phyloP scores from a whole-genome alignment of 192 early-diverging fungal genomes.

The Coemansia sp. region DNA sequence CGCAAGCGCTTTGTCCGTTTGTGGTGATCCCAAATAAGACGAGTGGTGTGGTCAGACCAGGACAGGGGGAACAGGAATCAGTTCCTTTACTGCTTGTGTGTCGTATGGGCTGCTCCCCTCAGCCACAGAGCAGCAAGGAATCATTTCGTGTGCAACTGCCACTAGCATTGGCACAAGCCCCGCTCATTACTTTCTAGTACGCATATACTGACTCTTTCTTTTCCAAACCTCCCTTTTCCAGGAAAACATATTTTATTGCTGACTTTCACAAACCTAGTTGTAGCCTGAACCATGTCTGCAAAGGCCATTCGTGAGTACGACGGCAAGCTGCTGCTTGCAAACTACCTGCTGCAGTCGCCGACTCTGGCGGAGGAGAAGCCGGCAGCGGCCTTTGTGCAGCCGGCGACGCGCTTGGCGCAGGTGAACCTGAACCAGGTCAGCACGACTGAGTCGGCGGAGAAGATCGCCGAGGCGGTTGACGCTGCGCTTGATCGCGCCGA shows the following conservation, averaged over 20 bases:
- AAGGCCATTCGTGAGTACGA: constrained; percentile 97
- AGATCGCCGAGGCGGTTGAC: constrained; percentile 67
- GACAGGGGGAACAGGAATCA: background rate
- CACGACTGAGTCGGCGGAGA: constrained; percentile 48
- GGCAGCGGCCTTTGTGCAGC: constrained; percentile 66
- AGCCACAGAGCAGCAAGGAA: too few species aligned
- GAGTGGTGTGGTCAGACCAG: background rate
- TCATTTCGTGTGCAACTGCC: too few species aligned
- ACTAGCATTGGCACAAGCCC: background rate
- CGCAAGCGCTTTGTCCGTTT: background rate
- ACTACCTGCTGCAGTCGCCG: constrained; percentile 80
- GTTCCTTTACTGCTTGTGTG: constrained; percentile 1
- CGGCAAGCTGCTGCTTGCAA: constrained; percentile 92
- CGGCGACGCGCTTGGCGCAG: constrained; percentile 75
- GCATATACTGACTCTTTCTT: background rate
- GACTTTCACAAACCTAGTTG: background rate
- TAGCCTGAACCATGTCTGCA: constrained; percentile 65
- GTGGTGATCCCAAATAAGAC: constrained; percentile 1
- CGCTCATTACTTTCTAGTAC: background rate
- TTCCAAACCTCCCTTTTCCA: background rate
- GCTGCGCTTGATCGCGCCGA: constrained; percentile 68
- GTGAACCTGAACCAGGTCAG: constrained; percentile 65
- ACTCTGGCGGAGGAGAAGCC: constrained; percentile 56
- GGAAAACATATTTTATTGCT: background rate
- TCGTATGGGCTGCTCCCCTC: background rate